Evolutionary conservation across 2,329 filamentous ascomycete genomes (phyloP).

Genomic region (Periconia sp.): DNA sequence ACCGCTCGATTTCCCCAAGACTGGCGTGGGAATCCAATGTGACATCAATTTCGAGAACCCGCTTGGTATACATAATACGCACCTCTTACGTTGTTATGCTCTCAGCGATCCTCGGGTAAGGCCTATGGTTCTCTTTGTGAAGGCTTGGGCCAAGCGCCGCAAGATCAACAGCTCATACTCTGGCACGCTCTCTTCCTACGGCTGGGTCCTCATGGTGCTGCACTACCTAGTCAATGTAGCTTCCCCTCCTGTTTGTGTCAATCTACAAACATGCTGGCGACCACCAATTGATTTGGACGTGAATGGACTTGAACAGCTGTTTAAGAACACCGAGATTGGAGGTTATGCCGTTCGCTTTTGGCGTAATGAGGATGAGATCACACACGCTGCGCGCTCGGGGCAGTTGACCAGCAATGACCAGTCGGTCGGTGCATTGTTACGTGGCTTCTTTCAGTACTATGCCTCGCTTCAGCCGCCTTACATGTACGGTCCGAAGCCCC

Average conservation of each 20-base stretch:
- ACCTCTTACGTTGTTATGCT: constrained; percentile 82
- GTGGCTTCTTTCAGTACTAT: constrained; percentile 90
- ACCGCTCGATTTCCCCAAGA: constrained; percentile 77
- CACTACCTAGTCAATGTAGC: constrained; percentile 88
- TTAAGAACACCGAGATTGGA: constrained; percentile 57
- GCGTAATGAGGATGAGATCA: constrained; percentile 74
- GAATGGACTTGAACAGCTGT: constrained; percentile 42
- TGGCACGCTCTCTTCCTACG: constrained; percentile 86
- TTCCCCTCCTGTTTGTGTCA: constrained; percentile 81
- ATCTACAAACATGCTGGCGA: constrained; percentile 69
- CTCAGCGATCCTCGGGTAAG: constrained; percentile 78
- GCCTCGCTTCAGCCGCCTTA: constrained; percentile 61
- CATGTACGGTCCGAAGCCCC: constrained; percentile 41
- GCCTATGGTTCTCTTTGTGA: constrained; percentile 82
- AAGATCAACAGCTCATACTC: constrained; percentile 87
- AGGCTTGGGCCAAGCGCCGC: constrained; percentile 86
- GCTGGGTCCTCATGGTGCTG: constrained; percentile 89
- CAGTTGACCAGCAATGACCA: constrained; percentile 72
- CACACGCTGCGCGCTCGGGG: constrained; percentile 62
- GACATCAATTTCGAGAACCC: constrained; percentile 92
- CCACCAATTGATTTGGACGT: constrained; percentile 16
- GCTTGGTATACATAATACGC: constrained; percentile 82
- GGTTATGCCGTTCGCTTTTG: constrained; percentile 79
- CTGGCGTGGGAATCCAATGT: constrained; percentile 80
- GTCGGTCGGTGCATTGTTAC: constrained; percentile 72